phyloP scores from a whole-genome alignment of 1,139 yeast species.

The Hanseniaspora gamundiae region DNA sequence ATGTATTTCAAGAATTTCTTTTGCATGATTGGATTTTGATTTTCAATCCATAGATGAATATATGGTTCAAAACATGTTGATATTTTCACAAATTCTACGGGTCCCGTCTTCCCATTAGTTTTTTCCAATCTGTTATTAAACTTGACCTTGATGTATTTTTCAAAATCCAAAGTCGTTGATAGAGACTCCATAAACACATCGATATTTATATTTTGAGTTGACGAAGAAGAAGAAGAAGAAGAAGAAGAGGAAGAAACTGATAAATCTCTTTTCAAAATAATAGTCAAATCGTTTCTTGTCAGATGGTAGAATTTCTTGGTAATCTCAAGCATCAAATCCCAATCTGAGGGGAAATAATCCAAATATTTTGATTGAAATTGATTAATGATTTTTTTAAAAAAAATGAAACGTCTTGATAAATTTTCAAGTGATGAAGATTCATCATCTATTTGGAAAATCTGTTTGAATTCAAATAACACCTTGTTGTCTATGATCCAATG shows the following conservation, averaged over 20 bases:
- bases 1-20: conserved; percentile 51
- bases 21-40: conserved; percentile 58
- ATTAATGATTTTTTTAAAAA: conserved; percentile 59
- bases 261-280: conserved; percentile 30
- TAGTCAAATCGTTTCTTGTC: conserved; percentile 55
- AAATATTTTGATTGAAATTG: conserved; percentile 43
- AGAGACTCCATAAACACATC: conserved; percentile 39
- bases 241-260: conserved; percentile 16
- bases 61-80: conserved; percentile 79
- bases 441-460: conserved; percentile 64
- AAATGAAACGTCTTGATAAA: conserved; percentile 66
- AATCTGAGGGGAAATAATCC: conserved; percentile 49
- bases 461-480: conserved; percentile 60
- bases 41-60: conserved; percentile 73
- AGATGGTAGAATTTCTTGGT: conserved; percentile 52
- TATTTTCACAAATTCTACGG: conserved; percentile 43
- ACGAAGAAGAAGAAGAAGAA: background rate
- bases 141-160: conserved; percentile 49
- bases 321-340: conserved; percentile 60
- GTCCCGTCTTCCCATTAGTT: too few species aligned
- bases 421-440: conserved; percentile 94
- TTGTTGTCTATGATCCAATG: conserved; percentile 58
- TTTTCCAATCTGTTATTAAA: conserved; percentile 29
- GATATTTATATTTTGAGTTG: background rate
- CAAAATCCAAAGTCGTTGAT: conserved; percentile 66